Evolutionary conservation across 1,139 yeast genomes (phyloP).

Genomic region (Pichia sp.): DNA sequence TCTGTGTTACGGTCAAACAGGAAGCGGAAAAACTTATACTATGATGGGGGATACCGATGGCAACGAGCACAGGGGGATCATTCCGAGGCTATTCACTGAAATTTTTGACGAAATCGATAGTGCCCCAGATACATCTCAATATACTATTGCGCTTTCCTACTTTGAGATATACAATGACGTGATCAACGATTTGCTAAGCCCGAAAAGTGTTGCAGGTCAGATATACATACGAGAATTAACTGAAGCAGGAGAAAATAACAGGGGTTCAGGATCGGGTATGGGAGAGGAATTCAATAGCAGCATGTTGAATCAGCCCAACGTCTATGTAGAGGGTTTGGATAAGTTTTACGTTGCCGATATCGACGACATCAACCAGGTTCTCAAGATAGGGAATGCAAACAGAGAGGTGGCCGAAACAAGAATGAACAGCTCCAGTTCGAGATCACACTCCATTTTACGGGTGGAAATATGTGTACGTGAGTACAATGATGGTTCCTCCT

Average conservation of each 20-base stretch:
- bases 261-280: neutral
- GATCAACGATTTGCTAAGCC: constrained; percentile 56
- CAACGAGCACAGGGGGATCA: constrained; percentile 47
- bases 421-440: constrained; percentile 72
- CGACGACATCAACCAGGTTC: constrained; percentile 53
- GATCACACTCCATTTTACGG: constrained; percentile 80
- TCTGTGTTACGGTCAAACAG: constrained; percentile 85
- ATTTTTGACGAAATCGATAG: constrained; percentile 49
- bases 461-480: constrained; percentile 43
- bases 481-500: neutral
- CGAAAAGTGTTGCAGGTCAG: constrained; percentile 25
- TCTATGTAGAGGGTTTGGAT: constrained; percentile 65
- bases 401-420: constrained; percentile 61
- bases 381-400: constrained; percentile 51
- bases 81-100: constrained; percentile 64
- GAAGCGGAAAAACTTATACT: constrained; percentile 81
- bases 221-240: constrained; percentile 60
- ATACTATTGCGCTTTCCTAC: constrained; percentile 64
- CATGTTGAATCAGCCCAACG: constrained; percentile 42
- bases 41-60: constrained; percentile 69
- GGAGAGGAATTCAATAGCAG: neutral
- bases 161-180: constrained; percentile 84
- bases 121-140: constrained; percentile 52
- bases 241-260: neutral
- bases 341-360: constrained; percentile 57